phyloP scores from a whole-genome alignment of 2,329 filamentous ascomycete species.

The Pseudofabraea citricarpa region DNA sequence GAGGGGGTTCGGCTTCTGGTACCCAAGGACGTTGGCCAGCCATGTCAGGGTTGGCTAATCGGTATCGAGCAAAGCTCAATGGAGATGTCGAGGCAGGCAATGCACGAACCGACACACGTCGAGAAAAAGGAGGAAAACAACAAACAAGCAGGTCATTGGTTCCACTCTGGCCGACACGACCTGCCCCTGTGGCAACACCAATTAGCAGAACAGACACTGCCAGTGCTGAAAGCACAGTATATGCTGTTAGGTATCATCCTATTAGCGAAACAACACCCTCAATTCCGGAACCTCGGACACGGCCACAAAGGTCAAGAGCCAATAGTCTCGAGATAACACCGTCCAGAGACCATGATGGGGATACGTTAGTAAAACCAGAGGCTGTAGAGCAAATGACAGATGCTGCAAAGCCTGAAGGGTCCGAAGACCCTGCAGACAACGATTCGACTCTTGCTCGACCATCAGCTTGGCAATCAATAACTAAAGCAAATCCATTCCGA shows the following conservation, averaged over 20 bases:
- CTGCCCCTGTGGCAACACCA: constrained; percentile 49
- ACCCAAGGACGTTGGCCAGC: constrained; percentile 40
- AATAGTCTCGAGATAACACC: constrained; percentile 20
- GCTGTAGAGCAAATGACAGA: constrained; percentile 20
- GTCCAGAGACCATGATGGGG: constrained; percentile 6
- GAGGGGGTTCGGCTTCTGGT: constrained; percentile 13
- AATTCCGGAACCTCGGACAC: constrained; percentile 4
- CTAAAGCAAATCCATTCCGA: constrained; percentile 23
- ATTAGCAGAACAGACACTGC: constrained; percentile 58
- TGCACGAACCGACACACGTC: background rate
- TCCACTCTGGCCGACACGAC: constrained; percentile 47
- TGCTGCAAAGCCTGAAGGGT: constrained; percentile 1
- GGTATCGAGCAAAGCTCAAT: constrained; percentile 17
- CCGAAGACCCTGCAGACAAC: constrained; percentile 12
- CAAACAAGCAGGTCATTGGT: constrained; percentile 15
- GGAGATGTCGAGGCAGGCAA: constrained; percentile 18
- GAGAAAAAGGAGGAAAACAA: constrained; percentile 1
- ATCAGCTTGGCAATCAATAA: constrained; percentile 16
- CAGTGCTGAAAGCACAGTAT: constrained; percentile 60
- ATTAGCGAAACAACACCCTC: constrained; percentile 36
- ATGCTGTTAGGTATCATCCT: constrained; percentile 57
- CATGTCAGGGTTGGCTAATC: constrained; percentile 20
- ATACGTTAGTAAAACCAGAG: constrained; percentile 17
- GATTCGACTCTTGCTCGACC: constrained; percentile 1
- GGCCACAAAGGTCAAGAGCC: constrained; percentile 10